Base-by-base conservation (phyloP, 164 flowering plant genomes). In the Stephania yunnanensis region DNA sequence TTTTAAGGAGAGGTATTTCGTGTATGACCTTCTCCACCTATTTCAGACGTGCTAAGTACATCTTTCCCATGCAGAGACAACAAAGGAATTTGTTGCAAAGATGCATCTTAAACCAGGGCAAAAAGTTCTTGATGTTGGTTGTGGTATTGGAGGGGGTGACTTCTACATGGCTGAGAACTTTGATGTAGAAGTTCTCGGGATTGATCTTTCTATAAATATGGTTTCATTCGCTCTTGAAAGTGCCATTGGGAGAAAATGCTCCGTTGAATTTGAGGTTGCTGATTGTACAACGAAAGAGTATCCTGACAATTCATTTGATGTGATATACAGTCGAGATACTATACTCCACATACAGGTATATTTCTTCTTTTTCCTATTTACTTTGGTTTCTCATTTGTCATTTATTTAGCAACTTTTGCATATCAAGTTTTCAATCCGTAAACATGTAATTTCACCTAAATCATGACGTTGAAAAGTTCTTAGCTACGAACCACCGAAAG, bases 91-190 rank as follows among this genome's bases (percentile, higher is more conserved):
- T 85, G 97, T 96, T 72, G 87, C 78, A 30, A 92, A 82, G 80
- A 80, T 96, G 81, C 94, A 91, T 5, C 94, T 96, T 55, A 87
- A 91, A 83, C 91, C 97, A 71, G 96, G 96, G n/a, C 98, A 94
- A 82, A 94, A 88, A 81, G 99, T 96, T 55, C 88, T 96, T 22
- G 99, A 96, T 83, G 98, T 96, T 75, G 99, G 99, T 3, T 96
- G 99, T 83, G 99, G 99, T 75, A 91, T 96, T 78, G 99, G 99
- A 1, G 99, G 99, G 80, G 98, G 98, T 68, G 98, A 96, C 82
- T 92, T 96, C 74, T 94, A 94, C 85, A 96, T 96, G 99, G 95
- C 99, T 36, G 93, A 94, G 61, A 88, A 85, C 63, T 92, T 84
- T 78, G 89, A 89, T 79, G 98, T 87, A 63, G 89, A 94, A 81